A percentile compares a stretch with the other conserved stretches of the same genome.
These are phyloP conservation scores for Acer campestre DNA, from an alignment of 345 rosid species.

Conservation along the genomic window DNA sequence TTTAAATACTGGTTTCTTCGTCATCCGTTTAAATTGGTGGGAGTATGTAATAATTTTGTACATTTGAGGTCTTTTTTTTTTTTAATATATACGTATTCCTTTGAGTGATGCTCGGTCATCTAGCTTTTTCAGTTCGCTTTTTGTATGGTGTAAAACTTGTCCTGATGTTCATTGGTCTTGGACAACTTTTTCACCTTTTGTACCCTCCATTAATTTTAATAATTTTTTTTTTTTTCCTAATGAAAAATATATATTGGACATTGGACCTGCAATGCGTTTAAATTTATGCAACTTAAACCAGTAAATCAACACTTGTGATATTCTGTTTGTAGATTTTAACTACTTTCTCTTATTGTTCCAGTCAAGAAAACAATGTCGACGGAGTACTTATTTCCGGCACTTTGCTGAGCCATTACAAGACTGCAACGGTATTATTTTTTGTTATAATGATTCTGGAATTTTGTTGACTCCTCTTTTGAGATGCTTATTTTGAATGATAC, in stretches of 20 bases:
- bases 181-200: neutral
- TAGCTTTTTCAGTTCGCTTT: neutral
- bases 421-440: conserved; percentile 69
- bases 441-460: neutral
- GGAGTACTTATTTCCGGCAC: conserved; percentile 75
- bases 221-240: neutral
- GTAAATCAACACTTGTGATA: neutral
- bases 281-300: neutral
- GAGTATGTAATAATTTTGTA: neutral
- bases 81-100: neutral
- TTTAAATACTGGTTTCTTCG: neutral
- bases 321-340: conserved; percentile 13
- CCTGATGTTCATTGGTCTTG: neutral
- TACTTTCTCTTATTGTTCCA: conserved; percentile 33
- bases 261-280: neutral
- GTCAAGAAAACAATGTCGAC: conserved; percentile 85
- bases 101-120: neutral
- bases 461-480: conserved; percentile 8
- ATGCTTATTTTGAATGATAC: conserved; percentile 11
- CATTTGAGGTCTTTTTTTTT: too few species aligned
- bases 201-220: neutral
- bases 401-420: conserved; percentile 89
- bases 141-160: neutral
- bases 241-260: neutral
- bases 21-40: neutral